Conservation (phyloP, 352 stramenopile genomes). For the Globisporangium rhizosaccharum region DNA sequence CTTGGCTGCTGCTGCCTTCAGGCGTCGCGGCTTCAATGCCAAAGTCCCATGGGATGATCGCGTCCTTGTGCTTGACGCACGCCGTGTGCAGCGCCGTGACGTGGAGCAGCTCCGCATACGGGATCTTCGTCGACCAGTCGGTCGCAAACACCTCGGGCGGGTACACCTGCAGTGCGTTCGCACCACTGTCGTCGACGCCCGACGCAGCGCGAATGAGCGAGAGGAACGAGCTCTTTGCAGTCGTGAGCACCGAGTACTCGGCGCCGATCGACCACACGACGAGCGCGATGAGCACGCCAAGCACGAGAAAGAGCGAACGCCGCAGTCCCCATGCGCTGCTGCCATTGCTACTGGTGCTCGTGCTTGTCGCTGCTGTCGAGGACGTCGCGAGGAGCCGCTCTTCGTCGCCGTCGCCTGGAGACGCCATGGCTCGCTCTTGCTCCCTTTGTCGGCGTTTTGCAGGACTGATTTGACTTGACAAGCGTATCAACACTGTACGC, state of each 20-base stretch:
- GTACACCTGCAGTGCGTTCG: conserved; percentile 1
- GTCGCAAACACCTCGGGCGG: conserved; percentile 11
- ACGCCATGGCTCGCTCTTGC: too few species aligned
- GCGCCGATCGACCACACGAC: conserved; percentile 14
- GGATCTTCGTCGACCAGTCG: conserved; percentile 16
- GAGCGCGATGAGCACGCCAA: conserved; percentile 8
- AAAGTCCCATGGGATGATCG: conserved; percentile 27
- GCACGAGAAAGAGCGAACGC: conserved; percentile 9
- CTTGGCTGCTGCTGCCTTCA: not conserved
- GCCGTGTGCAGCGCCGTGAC: conserved; percentile 28
- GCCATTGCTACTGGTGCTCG: not conserved
- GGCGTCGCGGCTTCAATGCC: conserved; percentile 11
- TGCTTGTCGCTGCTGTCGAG: not conserved
- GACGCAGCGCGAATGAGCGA: conserved; percentile 8
- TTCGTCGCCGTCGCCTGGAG: too few species aligned
- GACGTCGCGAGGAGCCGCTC: not conserved
- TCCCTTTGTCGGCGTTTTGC: too few species aligned
- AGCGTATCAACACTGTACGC: too few species aligned
- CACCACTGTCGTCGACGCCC: not conserved
- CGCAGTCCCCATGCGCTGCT: conserved; percentile 5
- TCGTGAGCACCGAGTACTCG: conserved; percentile 14
- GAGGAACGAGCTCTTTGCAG: conserved; percentile 12
- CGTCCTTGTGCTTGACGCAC: conserved; percentile 24
- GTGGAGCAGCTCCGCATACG: conserved; percentile 32
- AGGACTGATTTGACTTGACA: too few species aligned